Evolutionary conservation across 495 filamentous ascomycete genomes (phyloP), one percentile per base, ranked within the genome.

Genomic region (Coniosporium apollinis): DNA sequence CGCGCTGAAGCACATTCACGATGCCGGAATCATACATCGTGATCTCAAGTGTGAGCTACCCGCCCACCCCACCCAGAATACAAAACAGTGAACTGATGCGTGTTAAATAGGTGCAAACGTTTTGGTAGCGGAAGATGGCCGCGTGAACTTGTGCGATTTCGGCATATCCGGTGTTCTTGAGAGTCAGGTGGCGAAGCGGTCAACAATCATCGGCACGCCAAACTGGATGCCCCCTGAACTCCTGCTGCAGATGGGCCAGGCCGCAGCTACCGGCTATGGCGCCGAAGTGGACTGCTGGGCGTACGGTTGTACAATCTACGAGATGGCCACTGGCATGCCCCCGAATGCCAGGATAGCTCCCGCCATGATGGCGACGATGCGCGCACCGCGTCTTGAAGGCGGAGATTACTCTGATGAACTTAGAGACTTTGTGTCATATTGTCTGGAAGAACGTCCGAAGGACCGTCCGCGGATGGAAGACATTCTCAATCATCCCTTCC

Each of bases 171-270:
- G 82, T 31, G 66, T 91, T 37, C 64, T 94, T 26, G 82, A 93
- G 44, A 80, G 72, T 8, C 80, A 79, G 38, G 50, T 73, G 28
- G 79, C 89, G 46, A 97, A 94, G 55, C 65, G 89, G 19, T 79
- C 77, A 2, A 97, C 89, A 0, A 84, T 94, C 53, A 81, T 97
- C 29, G 89, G 89, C 7, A 96, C 89, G 4, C 82, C 82, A 11
- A 74, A 94, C 57, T 97, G 87, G 83, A 94, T 96, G 86, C 80
- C 89, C 1, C 89, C 84, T 0, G 89, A 97, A 51, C 68, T 91
- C 39, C 46, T 44, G 28, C 9, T 19, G 3, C 22, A 20, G 30
- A 30, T 49, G 9, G 45, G 33, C 46, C 51, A 34, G 47, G 53
- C 5, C 47, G 58, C 37, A 55, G 54, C 19, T 54, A 61, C 50